Base-by-base conservation (phyloP, 192 early-diverging fungal genomes). In the Coemansia sp. region DNA sequence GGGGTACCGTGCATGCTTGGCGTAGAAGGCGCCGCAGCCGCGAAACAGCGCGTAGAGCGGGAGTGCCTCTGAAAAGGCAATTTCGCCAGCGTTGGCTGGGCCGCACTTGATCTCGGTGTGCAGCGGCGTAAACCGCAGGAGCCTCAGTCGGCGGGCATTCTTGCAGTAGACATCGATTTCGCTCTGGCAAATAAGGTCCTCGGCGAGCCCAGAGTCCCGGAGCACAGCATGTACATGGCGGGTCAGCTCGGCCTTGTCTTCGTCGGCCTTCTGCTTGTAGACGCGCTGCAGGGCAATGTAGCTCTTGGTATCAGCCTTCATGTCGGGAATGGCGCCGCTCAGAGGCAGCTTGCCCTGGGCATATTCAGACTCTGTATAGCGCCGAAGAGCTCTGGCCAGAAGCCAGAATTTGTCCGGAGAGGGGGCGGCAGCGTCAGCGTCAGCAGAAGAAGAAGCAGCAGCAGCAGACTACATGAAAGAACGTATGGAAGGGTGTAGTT, bases 321-420 rank as follows among this genome's bases (percentile, higher is more conserved):
- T 98, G 67, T 98, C 96, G 0, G 96, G 94, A 17, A 98, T 81
- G 18, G 74, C 67, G 5, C 96, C 96, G 2, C 88, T 80, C 11
- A 94, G 63, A 1, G 96, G 96, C 24, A 98, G 77, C 36, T 67
- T 62, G 5, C 90, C 89, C 18, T 73, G 49, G 2, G 84, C 77
- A 51, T 91, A 83, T 35, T 84, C 80, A 20, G 78, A 57, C 23
- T 28, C 71, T 9, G 92, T 79, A 72, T 94, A 98, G 17, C 90
- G 81, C 39, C 81, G 71, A 15, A 92, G 65, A 1, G 93, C 94
- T 23, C 82, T 74, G 1, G 80, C 81, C 42, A 93, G 66, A 20
- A 95, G 80, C 95, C 95, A 98, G 58, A 98, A 98, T 48, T 69
- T 75, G 10, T 81, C n/a, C n/a, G n/a, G n/a, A n/a, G n/a, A n/a